phyloP scores from a whole-genome alignment of 2,329 filamentous ascomycete genomes.

The Shiraia bambusicola region DNA sequence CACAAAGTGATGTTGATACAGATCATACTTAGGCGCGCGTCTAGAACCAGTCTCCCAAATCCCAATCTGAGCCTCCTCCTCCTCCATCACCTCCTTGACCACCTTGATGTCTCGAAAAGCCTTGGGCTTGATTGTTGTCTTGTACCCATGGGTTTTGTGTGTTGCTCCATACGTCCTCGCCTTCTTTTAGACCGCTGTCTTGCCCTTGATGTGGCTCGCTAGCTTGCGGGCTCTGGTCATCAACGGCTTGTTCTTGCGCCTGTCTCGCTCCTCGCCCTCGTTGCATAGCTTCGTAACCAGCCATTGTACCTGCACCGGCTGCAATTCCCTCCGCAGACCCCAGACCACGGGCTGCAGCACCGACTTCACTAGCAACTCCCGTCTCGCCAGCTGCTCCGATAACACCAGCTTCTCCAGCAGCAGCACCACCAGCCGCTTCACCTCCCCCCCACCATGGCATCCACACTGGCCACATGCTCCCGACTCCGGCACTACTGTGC shows the following conservation, averaged over 20 bases:
- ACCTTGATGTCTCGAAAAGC: constrained; percentile 30
- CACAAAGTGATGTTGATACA: background rate
- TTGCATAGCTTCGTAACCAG: constrained; percentile 65
- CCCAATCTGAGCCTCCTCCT: constrained; percentile 20
- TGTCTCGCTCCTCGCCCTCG: constrained; percentile 45
- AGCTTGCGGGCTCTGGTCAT: constrained; percentile 32
- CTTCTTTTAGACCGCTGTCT: constrained; percentile 11
- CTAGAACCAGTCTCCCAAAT: constrained; percentile 31
- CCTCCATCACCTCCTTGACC: constrained; percentile 27
- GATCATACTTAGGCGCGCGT: background rate
- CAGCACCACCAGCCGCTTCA: constrained; percentile 40
- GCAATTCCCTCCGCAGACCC: constrained; percentile 48
- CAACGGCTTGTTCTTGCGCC: constrained; percentile 14
- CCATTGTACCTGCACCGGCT: constrained; percentile 60
- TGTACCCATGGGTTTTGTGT: constrained; percentile 28
- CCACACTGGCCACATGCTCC: constrained; percentile 51
- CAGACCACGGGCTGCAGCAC: constrained; percentile 43
- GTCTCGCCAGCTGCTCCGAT: constrained; percentile 47
- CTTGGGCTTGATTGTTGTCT: constrained; percentile 23
- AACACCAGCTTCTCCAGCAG: constrained; percentile 44
- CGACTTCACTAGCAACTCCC: constrained; percentile 52
- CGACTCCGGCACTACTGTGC: constrained; percentile 54
- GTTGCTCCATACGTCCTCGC: constrained; percentile 35
- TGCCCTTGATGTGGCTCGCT: constrained; percentile 25
- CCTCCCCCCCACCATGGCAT: constrained; percentile 51